These are phyloP conservation scores for Ophiostoma himal-ulmi DNA, from an alignment of 2,329 filamentous ascomycete genomes.

Conservation along the genomic window DNA sequence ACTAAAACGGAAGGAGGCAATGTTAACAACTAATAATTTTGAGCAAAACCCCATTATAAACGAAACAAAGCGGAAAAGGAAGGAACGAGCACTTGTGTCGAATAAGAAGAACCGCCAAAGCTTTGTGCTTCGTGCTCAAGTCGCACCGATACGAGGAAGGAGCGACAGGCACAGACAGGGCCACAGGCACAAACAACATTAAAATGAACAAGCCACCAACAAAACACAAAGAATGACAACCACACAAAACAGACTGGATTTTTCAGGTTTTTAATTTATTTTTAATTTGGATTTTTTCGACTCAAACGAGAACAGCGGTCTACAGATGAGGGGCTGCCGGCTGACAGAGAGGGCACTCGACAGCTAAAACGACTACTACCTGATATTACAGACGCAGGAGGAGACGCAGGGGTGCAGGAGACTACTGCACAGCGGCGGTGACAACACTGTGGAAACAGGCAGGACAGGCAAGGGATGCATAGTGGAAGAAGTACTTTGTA, in stretches of 20 bases:
- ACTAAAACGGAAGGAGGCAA: background rate
- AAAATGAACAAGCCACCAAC: background rate
- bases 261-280: too few species aligned
- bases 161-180: background rate
- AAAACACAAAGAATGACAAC: background rate
- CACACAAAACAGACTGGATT: background rate
- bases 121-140: background rate
- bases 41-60: background rate
- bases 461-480: background rate
- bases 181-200: background rate
- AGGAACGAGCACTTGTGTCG: background rate
- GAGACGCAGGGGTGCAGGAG: conserved; percentile 12
- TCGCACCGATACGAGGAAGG: background rate
- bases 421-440: conserved; percentile 9
- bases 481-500: background rate
- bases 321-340: background rate
- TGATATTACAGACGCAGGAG: background rate
- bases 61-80: background rate
- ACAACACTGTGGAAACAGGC: background rate
- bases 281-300: too few species aligned
- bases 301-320: background rate
- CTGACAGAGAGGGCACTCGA: background rate
- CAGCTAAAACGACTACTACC: background rate
- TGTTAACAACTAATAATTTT: background rate
- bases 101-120: background rate